Percentiles rank a stretch among this genome's conserved stretches.
Evolutionary conservation across 768 basidiomycete species (phyloP).

Genomic region (Boletus sensibilis): DNA sequence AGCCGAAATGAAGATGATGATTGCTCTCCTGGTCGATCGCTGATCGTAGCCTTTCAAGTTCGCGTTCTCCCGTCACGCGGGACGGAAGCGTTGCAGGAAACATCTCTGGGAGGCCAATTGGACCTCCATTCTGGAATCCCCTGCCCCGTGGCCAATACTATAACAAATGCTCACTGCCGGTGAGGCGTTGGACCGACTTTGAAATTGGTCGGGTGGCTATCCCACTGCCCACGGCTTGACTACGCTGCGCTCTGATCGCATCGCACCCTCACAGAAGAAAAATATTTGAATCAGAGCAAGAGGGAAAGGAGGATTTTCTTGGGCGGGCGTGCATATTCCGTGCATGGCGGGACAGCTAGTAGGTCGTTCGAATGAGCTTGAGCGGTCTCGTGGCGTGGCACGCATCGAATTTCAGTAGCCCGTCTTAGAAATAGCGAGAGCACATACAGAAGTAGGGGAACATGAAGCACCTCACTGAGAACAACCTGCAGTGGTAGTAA

Average conservation of each 20-base stretch:
- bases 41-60: slow-evolving; percentile 20
- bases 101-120: neutral
- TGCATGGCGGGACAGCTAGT: neutral
- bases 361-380: neutral
- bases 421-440: neutral
- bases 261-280: neutral
- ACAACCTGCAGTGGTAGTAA: too few species aligned
- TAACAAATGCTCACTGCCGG: neutral
- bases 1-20: slow-evolving; percentile 28
- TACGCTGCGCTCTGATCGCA: slow-evolving; percentile 4
- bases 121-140: slow-evolving; percentile 1
- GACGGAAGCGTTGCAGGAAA: neutral
- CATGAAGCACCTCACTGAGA: neutral
- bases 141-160: neutral
- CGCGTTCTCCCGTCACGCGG: neutral
- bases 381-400: neutral
- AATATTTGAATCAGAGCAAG: neutral
- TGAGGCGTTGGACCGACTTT: slow-evolving; percentile 3
- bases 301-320: neutral
- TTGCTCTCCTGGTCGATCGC: slow-evolving; percentile 26
- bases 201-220: neutral
- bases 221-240: neutral
- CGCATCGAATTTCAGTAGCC: neutral
- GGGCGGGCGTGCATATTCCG: neutral
- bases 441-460: neutral